Base-by-base conservation (phyloP, 2,329 filamentous ascomycete genomes). In the Trichoderma brevicompactum region DNA sequence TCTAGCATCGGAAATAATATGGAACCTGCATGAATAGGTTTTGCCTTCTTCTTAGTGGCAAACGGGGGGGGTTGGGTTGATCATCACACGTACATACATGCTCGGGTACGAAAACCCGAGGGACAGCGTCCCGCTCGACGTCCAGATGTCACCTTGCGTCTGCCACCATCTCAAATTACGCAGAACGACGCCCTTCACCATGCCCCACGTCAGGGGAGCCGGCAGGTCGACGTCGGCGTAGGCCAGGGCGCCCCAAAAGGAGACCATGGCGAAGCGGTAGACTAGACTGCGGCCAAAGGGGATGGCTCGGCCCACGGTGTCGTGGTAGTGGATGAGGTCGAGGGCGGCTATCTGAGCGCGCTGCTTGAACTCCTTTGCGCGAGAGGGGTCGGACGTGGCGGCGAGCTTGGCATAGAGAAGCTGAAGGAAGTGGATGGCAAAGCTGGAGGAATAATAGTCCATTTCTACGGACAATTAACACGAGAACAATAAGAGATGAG, bases 181-280 rank as follows among this genome's bases (percentile, higher is more conserved):
- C 64, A 94, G 77, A 44, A 92, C 82, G 13, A 94, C 83, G 2
- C 91, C 91, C 75, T 92, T 92, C 15, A 93, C 88, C 70, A 91
- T 89, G 2, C 91, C 91, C 90, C 90, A 93, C 2, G 87, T 90
- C 61, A 94, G 78, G 0, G 91, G 90, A 7, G 81, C 82, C 0
- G 90, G 90, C 5, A 92, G 82, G 61, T 92, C 89, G 58, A 92
- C 87, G 69, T 88, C 88, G 4, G 90, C 90, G 71, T 92, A 92
- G 1, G 89, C 91, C 34, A 93, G 78, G 0, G 90, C 89, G 12
- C 89, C 88, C 91, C 91, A 94, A 78, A 94, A 94, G 0, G 87
- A 90, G n/a, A 89, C 88, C 87, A 93, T 93, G 55, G 90, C 91
- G 75, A 92, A 94, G n/a, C 91, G 86, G 74, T 94, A 94, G 7